Base-by-base conservation (phyloP, 2,329 filamentous ascomycete genomes). In the Fusarium anguioides region DNA sequence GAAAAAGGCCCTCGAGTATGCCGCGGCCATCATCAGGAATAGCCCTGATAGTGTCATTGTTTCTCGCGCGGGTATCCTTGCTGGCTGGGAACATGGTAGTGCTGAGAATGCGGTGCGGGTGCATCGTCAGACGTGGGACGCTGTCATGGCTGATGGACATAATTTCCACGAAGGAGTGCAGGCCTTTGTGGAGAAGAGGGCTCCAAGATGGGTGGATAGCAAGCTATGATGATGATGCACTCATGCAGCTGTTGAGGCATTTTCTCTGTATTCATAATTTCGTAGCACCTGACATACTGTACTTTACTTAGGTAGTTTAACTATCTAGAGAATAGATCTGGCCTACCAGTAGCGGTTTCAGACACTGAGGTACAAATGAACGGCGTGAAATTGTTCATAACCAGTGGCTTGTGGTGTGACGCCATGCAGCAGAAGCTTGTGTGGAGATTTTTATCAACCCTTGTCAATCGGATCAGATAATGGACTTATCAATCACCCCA, bases 11-110 rank as follows among this genome's bases (percentile, higher is more conserved):
- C 70, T 93, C 27, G 79, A 80, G 65, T 80, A 89, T 67, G 91
- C 91, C 11, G 75, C 75, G 47, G 76, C 80, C 71, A 86, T 93
- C 67, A 84, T 84, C n/a, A 83, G 72, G 57, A 89, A 90, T 75
- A 91, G 88, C 66, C 91, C 91, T 1, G 91, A 94, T 75, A 84
- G 89, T 35, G 86, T 93, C 26, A 86, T 93, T 68, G 88, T 91
- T 17, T 89, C 82, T 59, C 82, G 90, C 9, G 88, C 89, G 72
- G 91, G 90, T 0, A 74, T 94, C 48, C 88, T 89, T 76, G 75
- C 90, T 61, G 90, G 88, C 0, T 93, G 89, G 89, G 90, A 92
- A 72, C 4, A 77, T 87, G 23, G 86, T 87, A 24, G 88, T 86
- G 4, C 88, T 88, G 75, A 84, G 5, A 91, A 87, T 37, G 82